Conservation (phyloP, 352 stramenopile species). For the Globisporangium spinosum region DNA sequence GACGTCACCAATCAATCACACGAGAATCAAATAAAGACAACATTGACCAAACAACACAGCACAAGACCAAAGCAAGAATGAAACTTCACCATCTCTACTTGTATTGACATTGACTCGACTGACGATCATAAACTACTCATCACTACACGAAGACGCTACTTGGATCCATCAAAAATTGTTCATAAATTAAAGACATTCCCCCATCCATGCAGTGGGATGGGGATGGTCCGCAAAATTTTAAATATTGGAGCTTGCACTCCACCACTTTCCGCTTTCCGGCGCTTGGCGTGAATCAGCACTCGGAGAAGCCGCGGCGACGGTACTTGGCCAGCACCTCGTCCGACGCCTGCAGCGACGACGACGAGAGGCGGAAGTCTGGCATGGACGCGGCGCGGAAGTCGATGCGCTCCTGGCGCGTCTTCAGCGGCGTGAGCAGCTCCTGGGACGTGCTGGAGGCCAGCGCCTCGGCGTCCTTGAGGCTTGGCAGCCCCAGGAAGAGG, state of each 20-base stretch:
- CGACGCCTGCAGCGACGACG: constrained; percentile 27
- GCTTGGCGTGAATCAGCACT: constrained; percentile 13
- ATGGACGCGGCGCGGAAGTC: constrained; percentile 63
- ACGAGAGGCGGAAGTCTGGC: constrained; percentile 59
- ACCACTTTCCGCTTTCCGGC: not conserved
- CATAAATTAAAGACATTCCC: not conserved
- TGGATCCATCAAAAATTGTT: not conserved
- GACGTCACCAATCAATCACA: not conserved
- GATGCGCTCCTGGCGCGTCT: constrained; percentile 69
- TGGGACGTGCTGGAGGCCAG: constrained; percentile 28
- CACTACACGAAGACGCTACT: not conserved
- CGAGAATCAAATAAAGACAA: constrained; percentile 5
- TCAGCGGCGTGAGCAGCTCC: constrained; percentile 31
- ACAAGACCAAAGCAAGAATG: not conserved
- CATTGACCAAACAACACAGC: not conserved
- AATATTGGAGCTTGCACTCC: not conserved
- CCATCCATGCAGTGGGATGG: not conserved
- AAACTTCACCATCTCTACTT: not conserved
- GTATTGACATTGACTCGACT: not conserved
- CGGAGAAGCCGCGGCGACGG: constrained; percentile 32
- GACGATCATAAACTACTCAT: not conserved
- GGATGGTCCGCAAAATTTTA: not conserved
- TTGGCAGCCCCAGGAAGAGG: constrained; percentile 49
- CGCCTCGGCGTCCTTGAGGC: constrained; percentile 43
- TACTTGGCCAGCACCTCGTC: constrained; percentile 25